These are phyloP conservation scores for Fraxinus xanthoxyloides DNA, from an alignment of 305 asterid species.

Conservation along the genomic window DNA sequence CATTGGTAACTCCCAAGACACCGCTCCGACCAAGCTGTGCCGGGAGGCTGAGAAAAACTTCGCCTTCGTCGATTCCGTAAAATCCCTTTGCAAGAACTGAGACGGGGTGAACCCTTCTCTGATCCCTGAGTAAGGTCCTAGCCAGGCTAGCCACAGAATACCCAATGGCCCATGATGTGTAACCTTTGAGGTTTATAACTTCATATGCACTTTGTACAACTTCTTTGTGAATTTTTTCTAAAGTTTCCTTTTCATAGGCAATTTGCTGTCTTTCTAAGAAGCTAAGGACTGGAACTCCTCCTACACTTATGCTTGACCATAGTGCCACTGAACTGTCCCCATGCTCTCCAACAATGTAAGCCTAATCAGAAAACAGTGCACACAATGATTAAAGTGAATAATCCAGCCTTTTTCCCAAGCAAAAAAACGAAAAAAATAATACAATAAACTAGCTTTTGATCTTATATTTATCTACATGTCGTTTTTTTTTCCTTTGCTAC, in stretches of 20 bases:
- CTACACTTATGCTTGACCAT: conserved; percentile 90
- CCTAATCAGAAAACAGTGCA: conserved; percentile 32
- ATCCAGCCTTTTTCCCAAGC: too few relatives aligned
- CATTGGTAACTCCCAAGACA: conserved; percentile 67
- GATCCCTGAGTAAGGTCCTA: conserved; percentile 65
- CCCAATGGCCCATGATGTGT: conserved; percentile 96
- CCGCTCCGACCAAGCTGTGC: conserved; percentile 72
- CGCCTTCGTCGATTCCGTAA: conserved; percentile 59
- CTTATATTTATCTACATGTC: too few relatives aligned
- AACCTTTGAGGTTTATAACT: conserved; percentile 73
- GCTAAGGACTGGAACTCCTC: conserved; percentile 79
- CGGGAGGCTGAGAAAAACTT: conserved; percentile 79
- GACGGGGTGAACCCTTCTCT: conserved; percentile 75
- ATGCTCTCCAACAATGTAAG: conserved; percentile 87
- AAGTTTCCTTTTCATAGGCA: conserved; percentile 62
- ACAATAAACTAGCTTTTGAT: too few relatives aligned
- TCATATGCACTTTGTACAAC: conserved; percentile 79
- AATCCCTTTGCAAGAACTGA: conserved; percentile 76
- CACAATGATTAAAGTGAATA: neutral
- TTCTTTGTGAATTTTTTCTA: conserved; percentile 64
- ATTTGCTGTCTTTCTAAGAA: conserved; percentile 66
- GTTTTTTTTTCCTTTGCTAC: neutral
- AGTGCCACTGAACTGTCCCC: conserved; percentile 91
- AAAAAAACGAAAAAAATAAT: too few relatives aligned
- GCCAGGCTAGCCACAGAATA: conserved; percentile 82